phyloP scores from a whole-genome alignment of 495 filamentous ascomycete species.

The Xylaria palmicola region DNA sequence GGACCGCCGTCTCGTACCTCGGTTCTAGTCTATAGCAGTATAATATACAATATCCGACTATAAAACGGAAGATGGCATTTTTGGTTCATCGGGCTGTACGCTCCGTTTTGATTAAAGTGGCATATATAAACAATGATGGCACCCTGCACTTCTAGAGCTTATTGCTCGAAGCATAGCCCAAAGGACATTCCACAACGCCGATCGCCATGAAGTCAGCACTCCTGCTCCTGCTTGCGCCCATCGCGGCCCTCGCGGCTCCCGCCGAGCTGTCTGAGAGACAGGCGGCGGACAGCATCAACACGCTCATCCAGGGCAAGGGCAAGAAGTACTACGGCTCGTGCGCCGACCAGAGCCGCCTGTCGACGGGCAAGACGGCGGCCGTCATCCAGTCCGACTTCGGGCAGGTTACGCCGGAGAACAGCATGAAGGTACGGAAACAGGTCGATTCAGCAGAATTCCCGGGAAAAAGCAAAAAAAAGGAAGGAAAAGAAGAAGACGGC shows the following conservation, averaged over 20 bases:
- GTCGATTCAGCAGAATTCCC: background rate
- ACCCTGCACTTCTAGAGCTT: background rate
- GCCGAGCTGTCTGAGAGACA: constrained; percentile 38
- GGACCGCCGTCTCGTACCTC: background rate
- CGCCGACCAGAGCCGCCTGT: constrained; percentile 55
- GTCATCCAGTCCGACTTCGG: constrained; percentile 62
- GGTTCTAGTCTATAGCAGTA: too few species aligned
- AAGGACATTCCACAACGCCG: constrained; percentile 12
- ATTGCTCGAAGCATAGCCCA: background rate
- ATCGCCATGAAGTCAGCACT: constrained; percentile 43
- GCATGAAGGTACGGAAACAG: constrained; percentile 44
- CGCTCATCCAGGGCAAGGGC: constrained; percentile 57
- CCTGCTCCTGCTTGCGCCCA: constrained; percentile 34
- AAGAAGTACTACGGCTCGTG: constrained; percentile 61
- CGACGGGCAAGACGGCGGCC: constrained; percentile 48
- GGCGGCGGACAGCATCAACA: constrained; percentile 49
- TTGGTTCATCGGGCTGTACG: constrained; percentile 2
- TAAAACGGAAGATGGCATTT: constrained; percentile 11
- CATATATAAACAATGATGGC: constrained; percentile 1
- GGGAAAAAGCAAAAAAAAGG: background rate
- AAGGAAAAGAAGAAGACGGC: background rate
- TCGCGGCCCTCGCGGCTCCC: constrained; percentile 33
- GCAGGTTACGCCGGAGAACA: constrained; percentile 65
- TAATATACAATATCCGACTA: background rate
- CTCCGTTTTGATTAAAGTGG: constrained; percentile 2